Evolutionary conservation across 1,139 yeast species (phyloP).

Genomic region (Torulaspora pretoriensis): DNA sequence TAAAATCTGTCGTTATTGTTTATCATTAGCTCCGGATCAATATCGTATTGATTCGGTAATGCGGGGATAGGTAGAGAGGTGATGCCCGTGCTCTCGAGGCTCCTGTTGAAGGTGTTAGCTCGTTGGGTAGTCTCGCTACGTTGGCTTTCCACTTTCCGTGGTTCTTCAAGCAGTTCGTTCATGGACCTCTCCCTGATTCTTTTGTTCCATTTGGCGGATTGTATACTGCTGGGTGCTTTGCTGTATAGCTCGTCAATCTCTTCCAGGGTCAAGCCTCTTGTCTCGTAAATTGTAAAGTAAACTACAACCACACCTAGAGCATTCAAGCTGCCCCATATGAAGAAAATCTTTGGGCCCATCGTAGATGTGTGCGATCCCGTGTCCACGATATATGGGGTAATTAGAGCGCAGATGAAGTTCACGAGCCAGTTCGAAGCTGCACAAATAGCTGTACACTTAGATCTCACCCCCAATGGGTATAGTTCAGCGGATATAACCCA

Average conservation of each 20-base stretch:
- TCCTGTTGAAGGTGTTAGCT: conserved; percentile 5
- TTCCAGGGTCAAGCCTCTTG: conserved; percentile 70
- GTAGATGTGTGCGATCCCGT: conserved; percentile 61
- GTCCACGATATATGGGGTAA: conserved; percentile 67
- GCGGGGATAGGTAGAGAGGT: background rate
- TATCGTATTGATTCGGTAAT: background rate
- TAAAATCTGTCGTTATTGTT: conserved; percentile 5
- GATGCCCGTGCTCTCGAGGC: conserved; percentile 6
- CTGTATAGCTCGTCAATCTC: conserved; percentile 70
- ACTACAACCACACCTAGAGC: conserved; percentile 53
- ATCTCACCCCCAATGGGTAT: conserved; percentile 73
- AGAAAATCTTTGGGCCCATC: conserved; percentile 65
- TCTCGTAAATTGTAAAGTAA: conserved; percentile 66
- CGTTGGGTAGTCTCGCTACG: conserved; percentile 4
- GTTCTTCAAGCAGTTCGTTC: conserved; percentile 8
- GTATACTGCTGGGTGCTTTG: conserved; percentile 37
- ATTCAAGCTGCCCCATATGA: conserved; percentile 73
- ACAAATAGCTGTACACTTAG: conserved; percentile 75
- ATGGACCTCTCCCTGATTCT: conserved; percentile 21
- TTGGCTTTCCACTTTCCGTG: conserved; percentile 11
- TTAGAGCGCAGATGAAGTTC: conserved; percentile 72
- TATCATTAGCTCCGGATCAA: background rate
- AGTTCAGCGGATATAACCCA: conserved; percentile 77
- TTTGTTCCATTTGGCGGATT: conserved; percentile 32
- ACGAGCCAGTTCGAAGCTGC: conserved; percentile 77